Percentiles rank a stretch among this genome's conserved stretches.
phyloP scores from a whole-genome alignment of 2,329 filamentous ascomycete genomes.

The Colletotrichum sp. region DNA sequence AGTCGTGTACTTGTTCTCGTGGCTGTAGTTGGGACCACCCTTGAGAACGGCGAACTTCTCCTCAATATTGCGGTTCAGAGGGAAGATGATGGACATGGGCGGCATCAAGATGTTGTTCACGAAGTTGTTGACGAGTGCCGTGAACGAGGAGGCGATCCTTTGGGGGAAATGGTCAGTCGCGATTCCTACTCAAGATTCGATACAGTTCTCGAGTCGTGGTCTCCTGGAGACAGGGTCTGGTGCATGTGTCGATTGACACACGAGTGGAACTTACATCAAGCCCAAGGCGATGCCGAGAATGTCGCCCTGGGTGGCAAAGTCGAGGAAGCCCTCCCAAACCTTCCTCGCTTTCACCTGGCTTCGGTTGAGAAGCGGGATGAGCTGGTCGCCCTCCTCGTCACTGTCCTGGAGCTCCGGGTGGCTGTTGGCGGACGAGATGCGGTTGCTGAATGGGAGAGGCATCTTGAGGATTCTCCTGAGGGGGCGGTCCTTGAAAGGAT shows the following conservation, averaged over 20 bases:
- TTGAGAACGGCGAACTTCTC: conserved; percentile 75
- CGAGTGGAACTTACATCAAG: conserved; percentile 63
- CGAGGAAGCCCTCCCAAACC: conserved; percentile 68
- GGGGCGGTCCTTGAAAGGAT: background rate
- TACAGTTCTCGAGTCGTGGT: background rate
- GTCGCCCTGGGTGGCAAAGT: conserved; percentile 77
- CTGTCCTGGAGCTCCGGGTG: conserved; percentile 32
- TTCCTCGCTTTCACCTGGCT: conserved; percentile 53
- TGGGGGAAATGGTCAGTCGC: conserved; percentile 9
- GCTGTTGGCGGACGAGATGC: conserved; percentile 4
- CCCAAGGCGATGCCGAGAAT: conserved; percentile 79
- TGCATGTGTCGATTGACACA: background rate
- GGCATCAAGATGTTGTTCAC: conserved; percentile 75
- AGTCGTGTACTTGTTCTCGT: conserved; percentile 69
- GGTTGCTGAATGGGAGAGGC: conserved; percentile 7
- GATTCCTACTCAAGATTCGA: background rate
- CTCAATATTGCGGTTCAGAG: conserved; percentile 73
- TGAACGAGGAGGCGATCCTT: conserved; percentile 74
- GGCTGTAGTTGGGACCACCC: conserved; percentile 58
- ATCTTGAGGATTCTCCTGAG: background rate
- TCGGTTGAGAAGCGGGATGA: conserved; percentile 43
- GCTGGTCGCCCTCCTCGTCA: conserved; percentile 41
- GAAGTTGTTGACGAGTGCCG: conserved; percentile 73
- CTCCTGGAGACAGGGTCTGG: background rate
- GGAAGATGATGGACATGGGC: conserved; percentile 70